Conservation (phyloP, 2,329 filamentous ascomycete genomes). For the Xylariaceae sp. region DNA sequence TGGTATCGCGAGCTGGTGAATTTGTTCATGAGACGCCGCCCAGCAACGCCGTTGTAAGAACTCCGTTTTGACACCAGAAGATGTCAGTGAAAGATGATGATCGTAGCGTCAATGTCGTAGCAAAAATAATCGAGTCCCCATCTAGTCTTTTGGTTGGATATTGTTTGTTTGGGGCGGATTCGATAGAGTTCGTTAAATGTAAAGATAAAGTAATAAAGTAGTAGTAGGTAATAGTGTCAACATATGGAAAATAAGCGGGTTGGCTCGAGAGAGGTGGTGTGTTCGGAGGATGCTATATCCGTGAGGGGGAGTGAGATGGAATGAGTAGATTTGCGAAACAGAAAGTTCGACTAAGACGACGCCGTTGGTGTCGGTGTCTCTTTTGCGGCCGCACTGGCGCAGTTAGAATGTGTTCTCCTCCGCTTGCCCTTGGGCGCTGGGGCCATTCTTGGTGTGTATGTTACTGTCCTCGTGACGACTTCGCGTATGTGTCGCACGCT, state of each 20-base stretch:
- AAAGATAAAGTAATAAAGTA: background rate
- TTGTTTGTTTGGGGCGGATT: background rate
- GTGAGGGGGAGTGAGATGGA: background rate
- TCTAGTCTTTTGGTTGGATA: slow-evolving; percentile 4
- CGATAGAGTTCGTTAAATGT: slow-evolving; percentile 1
- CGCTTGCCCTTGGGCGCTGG: slow-evolving; percentile 89
- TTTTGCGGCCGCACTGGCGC: slow-evolving; percentile 21
- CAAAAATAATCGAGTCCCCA: slow-evolving; percentile 9
- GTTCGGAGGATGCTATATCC: background rate
- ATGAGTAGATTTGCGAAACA: background rate
- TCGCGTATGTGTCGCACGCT: slow-evolving; percentile 74
- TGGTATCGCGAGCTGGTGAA: slow-evolving; percentile 20
- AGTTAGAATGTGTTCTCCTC: slow-evolving; percentile 57
- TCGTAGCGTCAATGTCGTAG: slow-evolving; percentile 19
- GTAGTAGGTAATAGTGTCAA: slow-evolving; percentile 15
- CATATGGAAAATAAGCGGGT: slow-evolving; percentile 25
- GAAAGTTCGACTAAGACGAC: slow-evolving; percentile 18
- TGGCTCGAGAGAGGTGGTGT: background rate
- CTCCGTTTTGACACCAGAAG: slow-evolving; percentile 15
- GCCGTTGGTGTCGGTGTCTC: slow-evolving; percentile 19
- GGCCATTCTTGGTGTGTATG: slow-evolving; percentile 82
- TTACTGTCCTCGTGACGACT: slow-evolving; percentile 91
- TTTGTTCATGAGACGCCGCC: slow-evolving; percentile 20
- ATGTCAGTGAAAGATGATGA: slow-evolving; percentile 1
- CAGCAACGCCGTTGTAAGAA: slow-evolving; percentile 23